Conservation (phyloP, 2,329 filamentous ascomycete genomes). For the Diaporthe vaccinii region DNA sequence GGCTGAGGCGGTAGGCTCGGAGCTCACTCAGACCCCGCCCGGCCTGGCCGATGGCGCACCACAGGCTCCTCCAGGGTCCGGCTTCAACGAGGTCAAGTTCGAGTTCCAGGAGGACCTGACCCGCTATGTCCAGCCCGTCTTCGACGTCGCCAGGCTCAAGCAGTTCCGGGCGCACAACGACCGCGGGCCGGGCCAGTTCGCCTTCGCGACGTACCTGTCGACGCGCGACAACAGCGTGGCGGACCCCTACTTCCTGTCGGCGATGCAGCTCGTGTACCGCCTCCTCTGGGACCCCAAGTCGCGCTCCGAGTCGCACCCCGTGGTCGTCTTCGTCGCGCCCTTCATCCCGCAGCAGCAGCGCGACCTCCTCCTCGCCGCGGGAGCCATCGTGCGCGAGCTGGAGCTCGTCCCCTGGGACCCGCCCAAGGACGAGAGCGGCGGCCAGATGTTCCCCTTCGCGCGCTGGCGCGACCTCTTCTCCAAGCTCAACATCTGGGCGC, state of each 20-base stretch:
- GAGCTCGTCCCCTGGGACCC: conserved; percentile 40
- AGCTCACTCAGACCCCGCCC: background rate
- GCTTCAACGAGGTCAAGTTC: conserved; percentile 39
- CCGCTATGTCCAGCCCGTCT: conserved; percentile 28
- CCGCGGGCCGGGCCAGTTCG: conserved; percentile 36
- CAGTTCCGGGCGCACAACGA: conserved; percentile 39
- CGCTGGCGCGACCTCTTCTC: conserved; percentile 40
- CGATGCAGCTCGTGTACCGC: conserved; percentile 41
- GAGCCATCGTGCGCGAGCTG: conserved; percentile 39
- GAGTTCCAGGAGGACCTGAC: conserved; percentile 39
- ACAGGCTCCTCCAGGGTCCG: background rate
- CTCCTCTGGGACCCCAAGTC: conserved; percentile 40
- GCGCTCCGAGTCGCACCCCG: conserved; percentile 33
- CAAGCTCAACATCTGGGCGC: conserved; percentile 41
- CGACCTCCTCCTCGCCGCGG: conserved; percentile 38
- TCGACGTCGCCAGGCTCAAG: conserved; percentile 37
- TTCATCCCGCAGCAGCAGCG: conserved; percentile 40
- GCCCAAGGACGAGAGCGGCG: conserved; percentile 15
- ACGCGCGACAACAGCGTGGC: conserved; percentile 39
- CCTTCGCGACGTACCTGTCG: conserved; percentile 40
- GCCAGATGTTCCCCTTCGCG: conserved; percentile 34
- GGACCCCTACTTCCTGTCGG: conserved; percentile 41
- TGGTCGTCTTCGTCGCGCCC: conserved; percentile 40
- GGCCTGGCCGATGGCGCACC: background rate
- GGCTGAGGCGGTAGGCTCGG: conserved; percentile 6